phyloP scores from a whole-genome alignment of 2,329 filamentous ascomycete genomes.

The Curvularia verruculosa region DNA sequence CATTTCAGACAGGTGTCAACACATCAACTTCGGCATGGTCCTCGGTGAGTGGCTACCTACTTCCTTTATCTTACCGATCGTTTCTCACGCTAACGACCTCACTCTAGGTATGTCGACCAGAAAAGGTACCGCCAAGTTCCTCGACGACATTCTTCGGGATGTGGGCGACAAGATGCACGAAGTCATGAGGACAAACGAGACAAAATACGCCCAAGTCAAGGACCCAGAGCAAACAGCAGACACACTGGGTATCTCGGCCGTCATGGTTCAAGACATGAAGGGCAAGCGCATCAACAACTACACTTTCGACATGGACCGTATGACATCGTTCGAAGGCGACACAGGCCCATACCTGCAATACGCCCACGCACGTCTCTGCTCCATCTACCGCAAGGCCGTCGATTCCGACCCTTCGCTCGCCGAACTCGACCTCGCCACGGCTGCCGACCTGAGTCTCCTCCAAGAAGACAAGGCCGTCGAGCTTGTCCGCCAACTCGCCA shows the following conservation, averaged over 20 bases:
- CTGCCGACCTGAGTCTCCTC: constrained; percentile 72
- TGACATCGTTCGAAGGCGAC: constrained; percentile 85
- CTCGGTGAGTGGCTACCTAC: constrained; percentile 51
- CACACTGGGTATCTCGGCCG: constrained; percentile 86
- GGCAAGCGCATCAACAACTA: constrained; percentile 81
- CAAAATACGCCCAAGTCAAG: constrained; percentile 89
- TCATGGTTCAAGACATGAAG: constrained; percentile 98
- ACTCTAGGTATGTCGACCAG: constrained; percentile 61
- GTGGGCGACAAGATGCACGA: constrained; percentile 97
- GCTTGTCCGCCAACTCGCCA: constrained; percentile 75
- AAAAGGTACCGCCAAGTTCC: constrained; percentile 63
- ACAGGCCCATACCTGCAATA: constrained; percentile 87
- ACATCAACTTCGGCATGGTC: constrained; percentile 72
- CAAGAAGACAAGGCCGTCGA: constrained; percentile 74
- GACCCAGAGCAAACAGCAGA: constrained; percentile 83
- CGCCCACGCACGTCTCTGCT: constrained; percentile 59
- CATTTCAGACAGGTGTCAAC: constrained; percentile 63
- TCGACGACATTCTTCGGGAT: constrained; percentile 57
- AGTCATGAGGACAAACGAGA: constrained; percentile 88
- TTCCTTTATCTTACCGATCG: not conserved
- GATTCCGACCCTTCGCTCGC: constrained; percentile 54
- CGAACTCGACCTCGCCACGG: constrained; percentile 66
- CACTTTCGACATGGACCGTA: constrained; percentile 78
- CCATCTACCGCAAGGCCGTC: constrained; percentile 59
- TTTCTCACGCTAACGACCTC: not conserved